These are phyloP conservation scores for Zymoseptoria tritici DNA, from an alignment of 2,329 filamentous ascomycete genomes.

Conservation along the genomic window DNA sequence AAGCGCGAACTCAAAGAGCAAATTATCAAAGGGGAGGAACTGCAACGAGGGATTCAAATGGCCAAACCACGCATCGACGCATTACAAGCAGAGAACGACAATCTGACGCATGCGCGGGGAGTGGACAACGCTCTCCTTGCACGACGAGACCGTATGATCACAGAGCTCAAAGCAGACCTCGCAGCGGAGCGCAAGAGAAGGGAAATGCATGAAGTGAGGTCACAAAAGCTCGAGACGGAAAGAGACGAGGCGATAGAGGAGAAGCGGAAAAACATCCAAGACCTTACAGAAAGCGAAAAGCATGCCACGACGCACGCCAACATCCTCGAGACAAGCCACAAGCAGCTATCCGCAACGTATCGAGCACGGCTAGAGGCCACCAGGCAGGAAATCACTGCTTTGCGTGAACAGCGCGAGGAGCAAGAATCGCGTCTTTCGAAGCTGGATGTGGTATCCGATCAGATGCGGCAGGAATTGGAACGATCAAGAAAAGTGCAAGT, in stretches of 20 bases:
- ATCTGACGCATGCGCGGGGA: slow-evolving; percentile 59
- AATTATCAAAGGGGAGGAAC: slow-evolving; percentile 53
- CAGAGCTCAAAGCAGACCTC: slow-evolving; percentile 57
- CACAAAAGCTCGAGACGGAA: slow-evolving; percentile 54
- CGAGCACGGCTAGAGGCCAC: slow-evolving; percentile 42
- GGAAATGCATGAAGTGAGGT: slow-evolving; percentile 51
- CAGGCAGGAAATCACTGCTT: slow-evolving; percentile 44
- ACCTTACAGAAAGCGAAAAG: slow-evolving; percentile 39
- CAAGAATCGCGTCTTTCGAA: slow-evolving; percentile 58
- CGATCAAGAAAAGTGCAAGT: slow-evolving; percentile 55
- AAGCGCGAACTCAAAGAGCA: slow-evolving; percentile 55
- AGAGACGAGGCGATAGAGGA: slow-evolving; percentile 56
- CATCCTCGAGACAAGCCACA: slow-evolving; percentile 64
- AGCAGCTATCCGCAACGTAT: slow-evolving; percentile 59
- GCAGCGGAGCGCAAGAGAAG: slow-evolving; percentile 58
- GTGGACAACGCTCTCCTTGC: slow-evolving; percentile 64
- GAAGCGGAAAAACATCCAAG: slow-evolving; percentile 56
- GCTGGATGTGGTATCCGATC: slow-evolving; percentile 62
- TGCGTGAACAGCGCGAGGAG: slow-evolving; percentile 51
- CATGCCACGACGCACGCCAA: slow-evolving; percentile 55
- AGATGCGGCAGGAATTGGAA: slow-evolving; percentile 62
- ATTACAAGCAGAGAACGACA: slow-evolving; percentile 61
- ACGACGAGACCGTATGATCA: slow-evolving; percentile 67
- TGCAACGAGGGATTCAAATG: slow-evolving; percentile 59
- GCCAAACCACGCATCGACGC: slow-evolving; percentile 66